A percentile compares a stretch with the other conserved stretches of the same genome.
These are phyloP conservation scores for Daldinia bambusicola DNA, from an alignment of 495 filamentous ascomycete genomes.

Conservation along the genomic window DNA sequence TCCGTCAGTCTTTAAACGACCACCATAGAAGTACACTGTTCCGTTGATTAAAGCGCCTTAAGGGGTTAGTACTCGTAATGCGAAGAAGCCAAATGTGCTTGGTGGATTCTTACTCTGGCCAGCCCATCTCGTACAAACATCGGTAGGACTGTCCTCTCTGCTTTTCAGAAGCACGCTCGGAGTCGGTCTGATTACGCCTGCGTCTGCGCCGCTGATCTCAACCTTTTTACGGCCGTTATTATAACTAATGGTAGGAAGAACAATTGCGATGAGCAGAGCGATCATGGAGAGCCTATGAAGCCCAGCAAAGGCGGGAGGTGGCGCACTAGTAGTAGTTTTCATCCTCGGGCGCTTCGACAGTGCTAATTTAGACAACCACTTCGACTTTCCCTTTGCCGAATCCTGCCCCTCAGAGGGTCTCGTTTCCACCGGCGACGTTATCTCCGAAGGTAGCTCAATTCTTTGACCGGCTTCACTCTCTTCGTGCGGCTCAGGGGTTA, in stretches of 20 bases:
- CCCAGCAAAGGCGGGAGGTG: conserved; percentile 52
- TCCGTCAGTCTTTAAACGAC: conserved; percentile 62
- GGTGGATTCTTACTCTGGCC: conserved; percentile 64
- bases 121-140: conserved; percentile 73
- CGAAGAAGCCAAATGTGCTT: background rate
- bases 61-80: conserved; percentile 23
- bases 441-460: conserved; percentile 39
- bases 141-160: conserved; percentile 59
- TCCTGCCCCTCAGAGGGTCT: conserved; percentile 22
- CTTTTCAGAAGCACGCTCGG: conserved; percentile 48
- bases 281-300: conserved; percentile 59
- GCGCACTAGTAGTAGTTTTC: conserved; percentile 53
- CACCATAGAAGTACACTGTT: conserved; percentile 80
- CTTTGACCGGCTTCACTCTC: conserved; percentile 44
- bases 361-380: conserved; percentile 54
- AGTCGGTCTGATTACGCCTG: conserved; percentile 53
- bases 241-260: conserved; percentile 60
- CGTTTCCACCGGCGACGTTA: conserved; percentile 28
- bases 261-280: conserved; percentile 63
- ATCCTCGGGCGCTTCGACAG: conserved; percentile 54
- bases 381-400: conserved; percentile 25
- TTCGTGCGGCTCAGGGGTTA: conserved; percentile 17
- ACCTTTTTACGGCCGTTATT: conserved; percentile 50
- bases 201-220: conserved; percentile 56
- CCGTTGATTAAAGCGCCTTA: conserved; percentile 70